Percentiles rank a stretch among this genome's conserved stretches.
These are phyloP conservation scores for Phytophthora aleatoria DNA, from an alignment of 352 stramenopile genomes.

Conservation along the genomic window DNA sequence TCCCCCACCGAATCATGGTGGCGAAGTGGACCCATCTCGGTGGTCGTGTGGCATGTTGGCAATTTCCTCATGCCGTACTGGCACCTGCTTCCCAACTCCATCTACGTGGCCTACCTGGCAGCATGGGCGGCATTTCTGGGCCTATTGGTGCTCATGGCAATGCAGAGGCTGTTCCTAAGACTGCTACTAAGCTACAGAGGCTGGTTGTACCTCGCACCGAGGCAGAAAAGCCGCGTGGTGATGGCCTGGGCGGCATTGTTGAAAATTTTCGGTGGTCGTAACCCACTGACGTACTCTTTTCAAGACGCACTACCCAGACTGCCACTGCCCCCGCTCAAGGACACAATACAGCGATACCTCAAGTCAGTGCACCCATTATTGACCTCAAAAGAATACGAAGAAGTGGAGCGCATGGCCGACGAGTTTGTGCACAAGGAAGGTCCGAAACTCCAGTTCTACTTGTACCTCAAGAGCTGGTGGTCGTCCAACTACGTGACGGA, in stretches of 20 bases:
- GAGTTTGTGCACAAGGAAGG: conserved; percentile 91
- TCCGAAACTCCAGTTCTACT: conserved; percentile 89
- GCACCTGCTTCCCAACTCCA: conserved; percentile 56
- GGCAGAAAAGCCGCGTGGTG: conserved; percentile 71
- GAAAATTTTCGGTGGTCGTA: conserved; percentile 82
- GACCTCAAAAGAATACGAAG: conserved; percentile 84
- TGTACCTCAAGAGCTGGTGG: conserved; percentile 92
- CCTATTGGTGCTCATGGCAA: conserved; percentile 82
- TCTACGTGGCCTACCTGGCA: conserved; percentile 87
- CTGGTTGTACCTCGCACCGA: conserved; percentile 84
- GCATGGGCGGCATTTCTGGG: conserved; percentile 83
- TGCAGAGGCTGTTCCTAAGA: conserved; percentile 83
- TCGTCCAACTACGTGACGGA: conserved; percentile 90
- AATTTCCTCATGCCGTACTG: conserved; percentile 82
- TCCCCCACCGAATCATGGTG: conserved; percentile 86
- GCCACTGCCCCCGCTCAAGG: conserved; percentile 92
- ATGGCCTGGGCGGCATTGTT: conserved; percentile 76
- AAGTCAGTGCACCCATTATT: conserved; percentile 93
- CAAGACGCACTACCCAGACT: conserved; percentile 92
- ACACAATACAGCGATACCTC: conserved; percentile 92
- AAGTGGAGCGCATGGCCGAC: conserved; percentile 81
- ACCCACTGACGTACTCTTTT: conserved; percentile 90
- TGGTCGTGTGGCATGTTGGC: conserved; percentile 80
- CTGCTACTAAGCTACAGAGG: conserved; percentile 86
- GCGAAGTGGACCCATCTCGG: conserved; percentile 73